phyloP scores from a whole-genome alignment of 805 yeast species.

The Teunomyces panamensis region DNA sequence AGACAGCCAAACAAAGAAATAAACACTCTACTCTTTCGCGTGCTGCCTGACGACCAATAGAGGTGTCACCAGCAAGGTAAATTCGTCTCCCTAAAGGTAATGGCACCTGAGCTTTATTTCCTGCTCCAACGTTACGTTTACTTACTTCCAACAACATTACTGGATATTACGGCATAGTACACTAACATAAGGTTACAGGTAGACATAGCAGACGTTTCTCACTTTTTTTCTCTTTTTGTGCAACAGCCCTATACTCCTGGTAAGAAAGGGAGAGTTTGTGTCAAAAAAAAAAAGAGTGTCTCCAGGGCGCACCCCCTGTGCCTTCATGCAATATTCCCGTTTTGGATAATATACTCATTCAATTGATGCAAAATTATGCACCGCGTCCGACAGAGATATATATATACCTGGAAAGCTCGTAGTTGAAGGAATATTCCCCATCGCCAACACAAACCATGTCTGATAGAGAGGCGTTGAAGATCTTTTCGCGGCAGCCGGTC shows the following conservation, averaged over 20 bases:
- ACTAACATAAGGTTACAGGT: too few relatives aligned
- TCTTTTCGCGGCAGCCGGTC: slow-evolving; percentile 56
- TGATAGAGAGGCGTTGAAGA: slow-evolving; percentile 45
- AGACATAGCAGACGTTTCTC: too few relatives aligned
- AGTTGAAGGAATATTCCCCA: too few relatives aligned
- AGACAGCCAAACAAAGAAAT: neutral
- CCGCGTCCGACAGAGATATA: slow-evolving; percentile 1
- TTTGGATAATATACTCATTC: neutral
- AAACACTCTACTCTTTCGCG: too few relatives aligned
- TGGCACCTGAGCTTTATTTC: too few relatives aligned
- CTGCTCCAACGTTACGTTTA: too few relatives aligned
- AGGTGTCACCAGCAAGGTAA: too few relatives aligned
- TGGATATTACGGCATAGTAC: too few relatives aligned
- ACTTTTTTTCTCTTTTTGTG: too few relatives aligned
- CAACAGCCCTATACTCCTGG: neutral
- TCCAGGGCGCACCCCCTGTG: slow-evolving; percentile 1
- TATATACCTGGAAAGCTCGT: neutral
- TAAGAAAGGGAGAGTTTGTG: neutral
- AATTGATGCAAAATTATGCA: slow-evolving; percentile 1
- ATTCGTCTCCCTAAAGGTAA: too few relatives aligned
- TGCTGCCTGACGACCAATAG: too few relatives aligned
- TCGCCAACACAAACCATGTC: slow-evolving; percentile 16
- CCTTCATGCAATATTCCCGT: slow-evolving; percentile 1
- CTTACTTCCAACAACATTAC: too few relatives aligned
- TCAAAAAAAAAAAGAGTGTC: neutral